Conservation (phyloP, 495 filamentous ascomycete species). For the Neurospora tetrasperma region DNA sequence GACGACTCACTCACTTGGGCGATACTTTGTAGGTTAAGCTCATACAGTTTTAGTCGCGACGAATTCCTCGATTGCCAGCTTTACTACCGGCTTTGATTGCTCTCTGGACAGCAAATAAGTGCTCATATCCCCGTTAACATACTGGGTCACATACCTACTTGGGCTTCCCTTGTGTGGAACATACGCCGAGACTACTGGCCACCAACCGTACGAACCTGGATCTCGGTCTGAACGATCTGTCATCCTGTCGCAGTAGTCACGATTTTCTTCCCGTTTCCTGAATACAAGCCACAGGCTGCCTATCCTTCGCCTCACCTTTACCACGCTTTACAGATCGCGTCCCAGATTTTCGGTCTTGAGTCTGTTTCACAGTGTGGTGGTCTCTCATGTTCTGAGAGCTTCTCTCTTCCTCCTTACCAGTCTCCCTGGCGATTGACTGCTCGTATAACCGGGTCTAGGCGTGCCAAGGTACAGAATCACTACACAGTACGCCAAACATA, state of each 20-base stretch:
- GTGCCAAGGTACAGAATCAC: neutral
- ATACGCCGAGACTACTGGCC: neutral
- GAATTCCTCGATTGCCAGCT: neutral
- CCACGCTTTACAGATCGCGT: neutral
- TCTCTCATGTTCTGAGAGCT: neutral
- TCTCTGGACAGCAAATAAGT: neutral
- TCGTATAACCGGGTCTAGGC: neutral
- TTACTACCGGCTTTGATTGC: neutral
- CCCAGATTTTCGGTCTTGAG: neutral
- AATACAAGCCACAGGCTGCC: neutral
- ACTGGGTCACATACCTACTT: neutral
- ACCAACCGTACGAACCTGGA: neutral
- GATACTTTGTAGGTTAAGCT: neutral
- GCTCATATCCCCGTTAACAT: neutral
- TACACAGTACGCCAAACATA: neutral
- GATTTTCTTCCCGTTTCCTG: neutral
- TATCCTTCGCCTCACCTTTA: neutral
- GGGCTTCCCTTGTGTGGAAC: neutral
- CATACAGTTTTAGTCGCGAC: neutral
- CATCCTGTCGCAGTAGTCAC: neutral
- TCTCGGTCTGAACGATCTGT: neutral
- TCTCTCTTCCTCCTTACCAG: neutral
- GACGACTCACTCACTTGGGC: neutral
- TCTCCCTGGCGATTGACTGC: neutral
- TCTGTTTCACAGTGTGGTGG: neutral